phyloP scores from a whole-genome alignment of 2,329 filamentous ascomycete species.

The Neurospora crassa region DNA sequence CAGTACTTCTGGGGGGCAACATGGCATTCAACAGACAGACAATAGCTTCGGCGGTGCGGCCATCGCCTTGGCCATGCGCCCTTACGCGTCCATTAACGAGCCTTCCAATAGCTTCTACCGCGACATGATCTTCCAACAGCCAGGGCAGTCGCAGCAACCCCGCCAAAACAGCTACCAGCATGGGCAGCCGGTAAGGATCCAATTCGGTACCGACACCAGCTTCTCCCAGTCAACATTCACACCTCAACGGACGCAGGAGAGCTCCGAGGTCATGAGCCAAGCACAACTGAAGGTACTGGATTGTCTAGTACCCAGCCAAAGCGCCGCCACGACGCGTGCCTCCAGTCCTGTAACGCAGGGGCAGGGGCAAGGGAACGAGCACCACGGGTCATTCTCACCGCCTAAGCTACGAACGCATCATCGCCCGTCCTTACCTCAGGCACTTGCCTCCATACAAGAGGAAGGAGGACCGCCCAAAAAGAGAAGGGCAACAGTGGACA shows the following conservation, averaged over 20 bases:
- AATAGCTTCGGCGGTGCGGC: background rate
- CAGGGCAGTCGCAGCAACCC: background rate
- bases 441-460: background rate
- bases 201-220: conserved; percentile 60
- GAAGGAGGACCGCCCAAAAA: background rate
- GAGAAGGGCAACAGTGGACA: background rate
- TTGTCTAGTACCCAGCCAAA: conserved; percentile 47
- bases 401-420: conserved; percentile 15
- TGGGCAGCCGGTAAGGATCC: conserved; percentile 24
- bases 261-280: conserved; percentile 45
- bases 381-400: conserved; percentile 6
- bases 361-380: conserved; percentile 7
- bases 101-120: background rate
- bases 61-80: background rate
- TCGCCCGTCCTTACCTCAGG: conserved; percentile 1
- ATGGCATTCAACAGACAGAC: background rate
- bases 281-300: conserved; percentile 46
- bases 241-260: conserved; percentile 46
- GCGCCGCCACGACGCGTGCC: conserved; percentile 48
- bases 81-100: background rate
- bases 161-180: background rate
- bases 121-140: background rate
- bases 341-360: conserved; percentile 40
- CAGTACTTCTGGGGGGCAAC: background rate
- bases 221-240: conserved; percentile 52